Percentiles rank a stretch among this genome's conserved stretches.
These are phyloP conservation scores for Cyberlindnera bimundalis DNA, from an alignment of 805 yeast species.

Conservation along the genomic window DNA sequence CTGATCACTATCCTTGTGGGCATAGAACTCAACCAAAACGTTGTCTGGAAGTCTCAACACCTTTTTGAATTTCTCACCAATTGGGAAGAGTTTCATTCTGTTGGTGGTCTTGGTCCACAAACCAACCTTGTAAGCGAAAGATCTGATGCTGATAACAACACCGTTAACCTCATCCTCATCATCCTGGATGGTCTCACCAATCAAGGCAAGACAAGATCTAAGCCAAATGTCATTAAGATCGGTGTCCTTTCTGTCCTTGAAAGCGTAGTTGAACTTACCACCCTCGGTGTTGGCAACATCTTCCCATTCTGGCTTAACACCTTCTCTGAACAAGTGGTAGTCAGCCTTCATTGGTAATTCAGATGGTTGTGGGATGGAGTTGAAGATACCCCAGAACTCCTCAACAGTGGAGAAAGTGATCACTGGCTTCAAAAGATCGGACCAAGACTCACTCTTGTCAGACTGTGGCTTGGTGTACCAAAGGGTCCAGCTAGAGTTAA, in stretches of 20 bases:
- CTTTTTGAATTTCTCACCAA: constrained; percentile 85
- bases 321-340: constrained; percentile 91
- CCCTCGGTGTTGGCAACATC: constrained; percentile 83
- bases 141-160: constrained; percentile 85
- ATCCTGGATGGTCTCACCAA: constrained; percentile 90
- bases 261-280: constrained; percentile 89
- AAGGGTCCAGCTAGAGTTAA: constrained; percentile 87
- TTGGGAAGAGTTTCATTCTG: constrained; percentile 57
- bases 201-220: constrained; percentile 79
- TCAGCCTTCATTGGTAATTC: constrained; percentile 91
- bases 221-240: constrained; percentile 91
- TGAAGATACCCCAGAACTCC: constrained; percentile 98
- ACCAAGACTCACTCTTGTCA: constrained; percentile 77
- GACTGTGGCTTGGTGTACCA: constrained; percentile 97
- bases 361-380: constrained; percentile 86
- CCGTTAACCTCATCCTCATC: constrained; percentile 88
- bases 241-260: constrained; percentile 53
- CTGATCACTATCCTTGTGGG: constrained; percentile 41
- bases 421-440: constrained; percentile 87
- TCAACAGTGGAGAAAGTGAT: constrained; percentile 92
- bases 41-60: constrained; percentile 73
- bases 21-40: constrained; percentile 75
- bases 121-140: constrained; percentile 76
- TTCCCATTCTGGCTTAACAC: constrained; percentile 98
- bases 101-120: constrained; percentile 89